Percentiles rank a stretch among this genome's conserved stretches.
Conservation (phyloP, 352 stramenopile species). For the Phytophthora syringae region DNA sequence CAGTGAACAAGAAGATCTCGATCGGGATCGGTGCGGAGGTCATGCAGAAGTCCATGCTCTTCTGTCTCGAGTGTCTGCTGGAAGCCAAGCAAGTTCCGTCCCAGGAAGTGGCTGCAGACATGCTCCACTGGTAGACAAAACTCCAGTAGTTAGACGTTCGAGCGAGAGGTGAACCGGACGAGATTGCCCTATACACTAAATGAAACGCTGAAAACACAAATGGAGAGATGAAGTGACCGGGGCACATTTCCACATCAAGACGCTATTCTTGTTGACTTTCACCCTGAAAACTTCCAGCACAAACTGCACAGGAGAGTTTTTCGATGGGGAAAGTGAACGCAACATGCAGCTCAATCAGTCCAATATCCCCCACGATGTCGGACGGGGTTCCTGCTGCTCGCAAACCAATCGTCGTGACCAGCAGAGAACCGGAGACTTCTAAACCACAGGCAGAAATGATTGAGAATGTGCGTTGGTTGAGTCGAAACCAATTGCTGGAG, state of each 20-base stretch:
- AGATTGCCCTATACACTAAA: not conserved
- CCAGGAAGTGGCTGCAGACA: conserved; percentile 24
- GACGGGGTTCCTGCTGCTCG: conserved; percentile 3
- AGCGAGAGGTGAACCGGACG: not conserved
- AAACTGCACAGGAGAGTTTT: no score
- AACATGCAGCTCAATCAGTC: conserved; percentile 4
- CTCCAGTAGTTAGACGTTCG: conserved; percentile 15
- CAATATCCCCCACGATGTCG: conserved; percentile 1
- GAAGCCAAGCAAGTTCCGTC: conserved; percentile 44
- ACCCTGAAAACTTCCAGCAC: no score
- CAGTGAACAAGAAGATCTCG: conserved; percentile 43
- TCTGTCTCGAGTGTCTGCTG: conserved; percentile 45
- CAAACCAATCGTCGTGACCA: conserved; percentile 4
- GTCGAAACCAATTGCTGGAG: conserved; percentile 24
- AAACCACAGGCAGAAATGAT: not conserved
- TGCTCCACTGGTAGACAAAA: conserved; percentile 35
- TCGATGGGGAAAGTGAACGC: no score
- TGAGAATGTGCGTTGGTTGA: conserved; percentile 17
- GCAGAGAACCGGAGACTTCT: not conserved
- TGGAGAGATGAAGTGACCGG: no score
- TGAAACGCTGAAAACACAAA: not conserved
- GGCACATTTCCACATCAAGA: no score
- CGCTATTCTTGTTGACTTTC: no score
- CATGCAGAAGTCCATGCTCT: conserved; percentile 37
- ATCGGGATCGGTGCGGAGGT: conserved; percentile 28